phyloP scores from a whole-genome alignment of 768 basidiomycete genomes.

The Phanerochaete carnosa region DNA sequence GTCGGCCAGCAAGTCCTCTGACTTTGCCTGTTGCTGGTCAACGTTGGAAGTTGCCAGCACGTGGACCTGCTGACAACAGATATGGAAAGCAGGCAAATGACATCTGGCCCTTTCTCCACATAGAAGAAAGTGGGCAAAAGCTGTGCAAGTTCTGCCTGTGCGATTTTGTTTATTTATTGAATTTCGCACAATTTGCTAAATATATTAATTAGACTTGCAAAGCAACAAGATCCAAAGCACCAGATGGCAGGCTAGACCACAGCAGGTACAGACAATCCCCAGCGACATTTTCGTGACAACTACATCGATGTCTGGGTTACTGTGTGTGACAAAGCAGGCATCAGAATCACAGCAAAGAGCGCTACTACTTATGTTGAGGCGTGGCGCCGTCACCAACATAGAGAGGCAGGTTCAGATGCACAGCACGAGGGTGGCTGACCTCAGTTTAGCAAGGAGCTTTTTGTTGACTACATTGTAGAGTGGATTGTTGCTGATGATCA shows the following conservation, averaged over 20 bases:
- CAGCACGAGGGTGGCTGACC: too few relatives aligned
- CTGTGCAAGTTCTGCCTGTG: neutral
- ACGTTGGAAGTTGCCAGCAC: neutral
- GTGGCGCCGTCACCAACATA: neutral
- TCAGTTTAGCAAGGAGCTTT: slow-evolving; percentile 21
- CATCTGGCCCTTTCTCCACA: neutral
- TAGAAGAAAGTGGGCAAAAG: neutral
- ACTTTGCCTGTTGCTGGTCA: neutral
- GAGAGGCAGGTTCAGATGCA: too few relatives aligned
- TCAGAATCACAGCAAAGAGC: slow-evolving; percentile 16
- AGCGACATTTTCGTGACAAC: neutral
- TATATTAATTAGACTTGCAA: neutral
- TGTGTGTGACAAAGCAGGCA: slow-evolving; percentile 20
- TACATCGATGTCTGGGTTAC: slow-evolving; percentile 22
- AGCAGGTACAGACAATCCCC: too few relatives aligned
- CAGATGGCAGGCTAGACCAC: neutral
- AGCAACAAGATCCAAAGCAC: neutral
- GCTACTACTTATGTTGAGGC: slow-evolving; percentile 12
- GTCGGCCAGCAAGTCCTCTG: neutral
- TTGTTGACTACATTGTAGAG: slow-evolving; percentile 27
- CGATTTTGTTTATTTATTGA: neutral
- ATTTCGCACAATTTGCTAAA: neutral
- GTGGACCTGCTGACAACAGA: neutral
- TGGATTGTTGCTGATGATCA: slow-evolving; percentile 26
- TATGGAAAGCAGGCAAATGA: neutral